phyloP scores from a whole-genome alignment of 2,329 filamentous ascomycete genomes.

The Chaetothyriales sp. region DNA sequence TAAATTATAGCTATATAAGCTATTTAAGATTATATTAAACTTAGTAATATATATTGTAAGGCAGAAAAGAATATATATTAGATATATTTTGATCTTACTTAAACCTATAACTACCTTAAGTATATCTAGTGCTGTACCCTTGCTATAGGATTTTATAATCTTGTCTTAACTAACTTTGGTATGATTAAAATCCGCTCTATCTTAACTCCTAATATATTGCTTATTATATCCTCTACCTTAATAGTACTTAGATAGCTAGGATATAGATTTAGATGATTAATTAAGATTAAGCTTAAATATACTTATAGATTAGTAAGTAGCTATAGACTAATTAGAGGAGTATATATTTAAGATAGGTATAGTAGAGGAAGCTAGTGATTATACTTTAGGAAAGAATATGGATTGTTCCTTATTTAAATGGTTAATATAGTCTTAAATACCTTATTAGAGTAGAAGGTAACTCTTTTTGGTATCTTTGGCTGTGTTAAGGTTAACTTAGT shows the following conservation, averaged over 20 bases:
- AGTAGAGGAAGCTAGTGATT: background rate
- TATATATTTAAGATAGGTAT: background rate
- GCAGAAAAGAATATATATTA: slow-evolving; percentile 16
- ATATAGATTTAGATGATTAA: background rate
- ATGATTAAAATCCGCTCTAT: too few relatives aligned
- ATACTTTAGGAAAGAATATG: slow-evolving; percentile 9
- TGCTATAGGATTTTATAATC: background rate
- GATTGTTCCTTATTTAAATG: slow-evolving; percentile 7
- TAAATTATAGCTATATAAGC: slow-evolving; percentile 21
- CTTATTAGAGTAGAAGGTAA: slow-evolving; percentile 6
- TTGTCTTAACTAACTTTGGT: background rate
- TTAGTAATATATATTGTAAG: background rate
- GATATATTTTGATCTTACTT: slow-evolving; percentile 5
- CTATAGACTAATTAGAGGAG: background rate
- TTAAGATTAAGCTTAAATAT: background rate
- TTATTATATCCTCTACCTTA: background rate
- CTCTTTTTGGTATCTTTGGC: slow-evolving; percentile 5
- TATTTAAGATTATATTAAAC: slow-evolving; percentile 13
- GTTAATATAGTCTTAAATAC: slow-evolving; percentile 2
- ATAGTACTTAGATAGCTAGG: background rate
- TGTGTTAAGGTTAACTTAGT: slow-evolving; percentile 7
- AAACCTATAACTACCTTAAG: background rate
- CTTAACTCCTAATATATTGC: background rate
- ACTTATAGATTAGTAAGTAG: background rate
- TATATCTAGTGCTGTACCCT: background rate